Percentiles rank a stretch among this genome's conserved stretches.
These are phyloP conservation scores for Neoboletus brunneissimus DNA, from an alignment of 768 basidiomycete genomes.

Conservation along the genomic window DNA sequence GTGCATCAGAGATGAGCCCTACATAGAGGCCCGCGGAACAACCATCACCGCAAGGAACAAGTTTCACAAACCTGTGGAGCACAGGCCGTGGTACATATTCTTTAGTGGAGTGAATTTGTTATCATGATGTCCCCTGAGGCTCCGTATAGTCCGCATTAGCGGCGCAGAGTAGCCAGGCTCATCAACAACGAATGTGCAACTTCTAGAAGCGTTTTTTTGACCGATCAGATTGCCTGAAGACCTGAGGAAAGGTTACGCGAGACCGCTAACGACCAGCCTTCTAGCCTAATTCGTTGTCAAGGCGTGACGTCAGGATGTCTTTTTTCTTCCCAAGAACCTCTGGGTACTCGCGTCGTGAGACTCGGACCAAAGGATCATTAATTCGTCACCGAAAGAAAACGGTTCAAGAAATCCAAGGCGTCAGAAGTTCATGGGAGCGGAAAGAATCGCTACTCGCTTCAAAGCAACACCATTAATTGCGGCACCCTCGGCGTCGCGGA, in stretches of 20 bases:
- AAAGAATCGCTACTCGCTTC: neutral
- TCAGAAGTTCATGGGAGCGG: neutral
- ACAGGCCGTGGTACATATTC: neutral
- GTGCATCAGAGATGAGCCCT: neutral
- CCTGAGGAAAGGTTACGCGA: neutral
- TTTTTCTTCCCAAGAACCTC: neutral
- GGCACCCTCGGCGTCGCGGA: neutral
- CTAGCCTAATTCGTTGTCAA: neutral
- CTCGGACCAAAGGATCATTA: neutral
- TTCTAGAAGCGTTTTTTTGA: neutral
- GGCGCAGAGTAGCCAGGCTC: neutral
- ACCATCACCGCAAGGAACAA: neutral
- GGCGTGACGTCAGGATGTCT: slow-evolving; percentile 22
- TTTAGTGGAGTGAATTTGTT: neutral
- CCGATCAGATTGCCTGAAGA: neutral
- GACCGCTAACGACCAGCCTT: neutral
- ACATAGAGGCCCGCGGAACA: neutral
- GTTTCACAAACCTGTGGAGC: neutral
- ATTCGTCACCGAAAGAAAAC: neutral
- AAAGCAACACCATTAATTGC: neutral
- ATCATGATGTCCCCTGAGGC: neutral
- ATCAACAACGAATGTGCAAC: neutral
- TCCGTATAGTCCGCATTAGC: neutral
- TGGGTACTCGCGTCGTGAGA: neutral
- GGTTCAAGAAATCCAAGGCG: neutral